Evolutionary conservation across 1,284 basidiomycete genomes (phyloP).

Genomic region (Cryptococcus maquisensis): DNA sequence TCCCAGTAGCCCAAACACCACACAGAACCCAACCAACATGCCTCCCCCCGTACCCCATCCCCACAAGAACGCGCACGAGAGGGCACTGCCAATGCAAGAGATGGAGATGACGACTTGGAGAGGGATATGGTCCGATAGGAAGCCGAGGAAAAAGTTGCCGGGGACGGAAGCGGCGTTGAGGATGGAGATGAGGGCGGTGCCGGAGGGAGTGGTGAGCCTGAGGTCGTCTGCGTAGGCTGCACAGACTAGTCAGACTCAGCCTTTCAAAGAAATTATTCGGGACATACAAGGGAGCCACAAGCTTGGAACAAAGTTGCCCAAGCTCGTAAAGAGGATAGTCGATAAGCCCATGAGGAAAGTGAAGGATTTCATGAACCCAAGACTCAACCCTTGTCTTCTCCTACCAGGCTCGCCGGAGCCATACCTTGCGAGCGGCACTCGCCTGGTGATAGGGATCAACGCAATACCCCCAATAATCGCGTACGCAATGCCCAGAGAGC

Average conservation of each 20-base stretch:
- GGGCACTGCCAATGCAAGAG: slow-evolving; percentile 35
- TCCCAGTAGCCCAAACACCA: slow-evolving; percentile 36
- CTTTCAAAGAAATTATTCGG: neutral
- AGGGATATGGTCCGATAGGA: slow-evolving; percentile 38
- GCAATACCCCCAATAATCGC: slow-evolving; percentile 27
- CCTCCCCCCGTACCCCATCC: slow-evolving; percentile 40
- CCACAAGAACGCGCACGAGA: slow-evolving; percentile 45
- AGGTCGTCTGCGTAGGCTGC: slow-evolving; percentile 40
- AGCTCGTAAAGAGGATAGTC: slow-evolving; percentile 37
- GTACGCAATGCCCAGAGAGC: slow-evolving; percentile 39
- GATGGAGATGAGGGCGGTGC: slow-evolving; percentile 42
- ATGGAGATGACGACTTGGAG: slow-evolving; percentile 33
- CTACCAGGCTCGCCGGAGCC: neutral
- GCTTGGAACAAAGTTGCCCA: slow-evolving; percentile 46
- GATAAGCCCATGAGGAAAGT: slow-evolving; percentile 34
- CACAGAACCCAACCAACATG: slow-evolving; percentile 28
- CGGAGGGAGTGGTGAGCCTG: slow-evolving; percentile 31
- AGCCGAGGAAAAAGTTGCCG: slow-evolving; percentile 41
- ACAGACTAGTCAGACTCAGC: neutral
- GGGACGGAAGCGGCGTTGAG: slow-evolving; percentile 47
- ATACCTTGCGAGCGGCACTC: slow-evolving; percentile 35
- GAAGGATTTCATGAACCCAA: slow-evolving; percentile 24
- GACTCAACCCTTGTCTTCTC: slow-evolving; percentile 16
- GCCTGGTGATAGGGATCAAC: slow-evolving; percentile 39
- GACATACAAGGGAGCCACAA: slow-evolving; percentile 45